Evolutionary conservation across 176 grass and related monocot genomes (phyloP).

Genomic region (Bonia amplexicaulis): DNA sequence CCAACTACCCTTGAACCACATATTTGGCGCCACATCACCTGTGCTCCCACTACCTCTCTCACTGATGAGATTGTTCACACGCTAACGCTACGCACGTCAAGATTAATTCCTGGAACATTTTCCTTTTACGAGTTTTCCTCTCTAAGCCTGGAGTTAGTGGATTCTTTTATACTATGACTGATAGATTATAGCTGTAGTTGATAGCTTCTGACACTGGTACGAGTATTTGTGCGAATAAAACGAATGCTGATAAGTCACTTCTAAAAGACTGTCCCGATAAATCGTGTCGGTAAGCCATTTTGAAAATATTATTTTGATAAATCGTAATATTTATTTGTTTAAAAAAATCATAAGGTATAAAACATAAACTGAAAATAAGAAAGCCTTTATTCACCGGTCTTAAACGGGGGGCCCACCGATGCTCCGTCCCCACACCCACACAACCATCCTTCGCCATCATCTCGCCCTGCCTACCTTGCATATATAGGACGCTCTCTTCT

Average conservation of each 20-base stretch:
- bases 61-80: background rate
- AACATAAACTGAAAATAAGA: background rate
- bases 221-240: too few relatives aligned
- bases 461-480: background rate
- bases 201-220: too few relatives aligned
- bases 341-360: too few relatives aligned
- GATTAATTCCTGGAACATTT: constrained; percentile 6
- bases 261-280: too few relatives aligned
- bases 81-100: background rate
- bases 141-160: background rate
- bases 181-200: too few relatives aligned
- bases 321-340: too few relatives aligned
- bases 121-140: background rate
- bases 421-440: background rate
- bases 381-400: background rate
- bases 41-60: background rate
- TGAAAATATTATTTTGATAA: too few relatives aligned
- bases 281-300: too few relatives aligned
- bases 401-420: background rate
- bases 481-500: constrained; percentile 21
- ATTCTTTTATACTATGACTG: too few relatives aligned
- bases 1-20: background rate
- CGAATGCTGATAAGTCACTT: too few relatives aligned
- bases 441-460: background rate
- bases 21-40: background rate